phyloP scores from a whole-genome alignment of 192 early-diverging fungal species.

The Podila clonocystis region DNA sequence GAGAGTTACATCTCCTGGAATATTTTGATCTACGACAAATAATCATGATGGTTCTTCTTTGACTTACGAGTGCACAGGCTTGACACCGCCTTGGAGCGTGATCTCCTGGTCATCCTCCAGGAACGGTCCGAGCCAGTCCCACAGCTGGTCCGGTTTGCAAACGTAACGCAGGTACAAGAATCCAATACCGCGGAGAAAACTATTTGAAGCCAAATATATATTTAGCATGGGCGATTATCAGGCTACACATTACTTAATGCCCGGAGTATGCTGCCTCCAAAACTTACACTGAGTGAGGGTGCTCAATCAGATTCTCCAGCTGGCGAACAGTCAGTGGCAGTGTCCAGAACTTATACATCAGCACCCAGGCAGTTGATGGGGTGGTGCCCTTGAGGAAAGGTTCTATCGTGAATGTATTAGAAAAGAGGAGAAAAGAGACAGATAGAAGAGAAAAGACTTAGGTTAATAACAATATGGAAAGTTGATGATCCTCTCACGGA shows the following conservation, averaged over 20 bases:
- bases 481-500: too few species aligned
- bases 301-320: slow-evolving; percentile 79
- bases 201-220: slow-evolving; percentile 12
- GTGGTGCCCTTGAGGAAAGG: slow-evolving; percentile 84
- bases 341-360: slow-evolving; percentile 88
- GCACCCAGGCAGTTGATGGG: slow-evolving; percentile 84
- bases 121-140: slow-evolving; percentile 83
- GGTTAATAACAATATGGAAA: not conserved
- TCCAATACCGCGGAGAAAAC: slow-evolving; percentile 80
- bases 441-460: not conserved
- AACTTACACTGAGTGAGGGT: slow-evolving; percentile 76
- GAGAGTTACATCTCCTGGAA: too few species aligned
- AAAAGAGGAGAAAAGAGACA: not conserved
- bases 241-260: not conserved
- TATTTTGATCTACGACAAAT: too few species aligned
- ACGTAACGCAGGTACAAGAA: slow-evolving; percentile 87
- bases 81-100: slow-evolving; percentile 62
- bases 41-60: too few species aligned
- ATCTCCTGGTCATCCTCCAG: slow-evolving; percentile 85
- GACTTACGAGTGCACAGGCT: slow-evolving; percentile 67
- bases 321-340: slow-evolving; percentile 79
- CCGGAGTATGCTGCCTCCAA: slow-evolving; percentile 9
- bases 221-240: not conserved
- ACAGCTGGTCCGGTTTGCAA: slow-evolving; percentile 77
- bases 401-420: slow-evolving; percentile 52